Conservation (phyloP, 345 rosid genomes). For the Pseudoturritis turrita region DNA sequence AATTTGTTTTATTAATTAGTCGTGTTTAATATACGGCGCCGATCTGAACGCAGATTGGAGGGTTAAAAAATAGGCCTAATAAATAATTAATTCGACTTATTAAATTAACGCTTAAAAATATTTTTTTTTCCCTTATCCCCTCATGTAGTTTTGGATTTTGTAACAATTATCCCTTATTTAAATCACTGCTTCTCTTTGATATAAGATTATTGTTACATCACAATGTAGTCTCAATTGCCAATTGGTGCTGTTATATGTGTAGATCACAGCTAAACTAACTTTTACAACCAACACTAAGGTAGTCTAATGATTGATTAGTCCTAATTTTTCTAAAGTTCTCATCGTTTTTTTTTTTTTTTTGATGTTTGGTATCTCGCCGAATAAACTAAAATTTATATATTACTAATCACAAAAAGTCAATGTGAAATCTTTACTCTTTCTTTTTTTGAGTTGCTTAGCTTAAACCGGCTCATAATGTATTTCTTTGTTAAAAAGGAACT, state of each 20-base stretch:
- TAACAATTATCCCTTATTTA: neutral
- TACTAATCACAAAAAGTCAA: neutral
- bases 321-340: neutral
- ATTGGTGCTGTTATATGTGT: neutral
- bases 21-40: conserved; percentile 28
- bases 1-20: neutral
- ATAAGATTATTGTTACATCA: neutral
- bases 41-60: neutral
- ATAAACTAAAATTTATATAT: neutral
- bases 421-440: neutral
- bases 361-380: neutral
- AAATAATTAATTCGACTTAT: neutral
- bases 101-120: neutral
- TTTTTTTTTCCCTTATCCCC: neutral
- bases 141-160: neutral
- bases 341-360: neutral
- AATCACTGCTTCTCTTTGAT: neutral
- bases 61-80: neutral
- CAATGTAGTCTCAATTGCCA: neutral
- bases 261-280: neutral
- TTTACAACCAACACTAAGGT: neutral
- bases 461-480: conserved; percentile 5
- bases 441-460: neutral
- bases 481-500: neutral
- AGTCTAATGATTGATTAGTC: neutral